Percentiles rank a stretch among this genome's conserved stretches.
These are phyloP conservation scores for Rugonectria rugulosa DNA, from an alignment of 2,329 filamentous ascomycete genomes.

Conservation along the genomic window DNA sequence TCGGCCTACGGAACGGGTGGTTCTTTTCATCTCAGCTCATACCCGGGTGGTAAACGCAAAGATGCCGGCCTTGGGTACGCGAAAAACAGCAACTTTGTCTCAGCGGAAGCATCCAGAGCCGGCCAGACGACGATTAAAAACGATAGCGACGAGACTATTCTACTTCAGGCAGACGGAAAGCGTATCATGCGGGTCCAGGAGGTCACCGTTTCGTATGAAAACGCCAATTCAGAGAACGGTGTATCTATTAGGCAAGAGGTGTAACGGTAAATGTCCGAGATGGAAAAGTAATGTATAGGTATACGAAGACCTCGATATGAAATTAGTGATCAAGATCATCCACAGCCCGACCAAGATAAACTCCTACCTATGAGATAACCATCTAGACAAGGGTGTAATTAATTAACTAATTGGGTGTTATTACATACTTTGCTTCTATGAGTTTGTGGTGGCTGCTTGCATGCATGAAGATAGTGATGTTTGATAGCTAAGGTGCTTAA, in stretches of 20 bases:
- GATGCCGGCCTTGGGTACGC: neutral
- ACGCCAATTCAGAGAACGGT: conserved; percentile 2
- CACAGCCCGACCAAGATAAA: no score
- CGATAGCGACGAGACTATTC: conserved; percentile 26
- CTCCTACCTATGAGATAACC: no score
- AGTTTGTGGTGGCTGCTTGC: no score
- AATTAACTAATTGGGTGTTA: no score
- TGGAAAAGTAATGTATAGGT: no score
- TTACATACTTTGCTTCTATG: no score
- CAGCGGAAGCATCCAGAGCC: conserved; percentile 8
- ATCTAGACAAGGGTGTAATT: no score
- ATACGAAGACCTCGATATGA: no score
- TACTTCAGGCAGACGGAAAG: conserved; percentile 14
- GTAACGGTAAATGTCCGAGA: no score
- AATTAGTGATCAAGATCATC: no score
- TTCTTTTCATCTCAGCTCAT: conserved; percentile 18
- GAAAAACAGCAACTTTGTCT: conserved; percentile 14
- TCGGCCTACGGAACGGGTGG: conserved; percentile 13
- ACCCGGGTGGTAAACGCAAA: conserved; percentile 6
- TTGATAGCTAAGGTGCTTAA: no score
- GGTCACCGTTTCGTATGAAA: conserved; percentile 22
- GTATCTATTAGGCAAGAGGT: neutral
- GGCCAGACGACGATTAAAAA: conserved; percentile 9
- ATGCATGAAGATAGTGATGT: no score
- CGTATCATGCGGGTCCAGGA: conserved; percentile 25